A percentile compares a stretch with the other conserved stretches of the same genome.
Conservation (phyloP, 2,329 filamentous ascomycete species). For the Xylariaceae sp. region DNA sequence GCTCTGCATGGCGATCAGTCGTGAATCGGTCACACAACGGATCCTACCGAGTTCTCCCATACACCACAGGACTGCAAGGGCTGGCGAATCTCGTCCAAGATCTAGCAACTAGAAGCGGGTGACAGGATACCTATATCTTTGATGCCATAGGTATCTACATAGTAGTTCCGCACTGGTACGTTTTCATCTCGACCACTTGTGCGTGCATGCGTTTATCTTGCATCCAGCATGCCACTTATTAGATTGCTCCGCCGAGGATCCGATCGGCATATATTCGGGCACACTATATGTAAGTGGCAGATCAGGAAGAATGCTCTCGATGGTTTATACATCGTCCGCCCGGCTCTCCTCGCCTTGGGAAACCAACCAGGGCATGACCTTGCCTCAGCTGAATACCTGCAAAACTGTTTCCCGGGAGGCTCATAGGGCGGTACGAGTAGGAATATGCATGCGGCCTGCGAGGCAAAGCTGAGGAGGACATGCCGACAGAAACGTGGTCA, state of each 20-base stretch:
- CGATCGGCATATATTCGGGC: too few relatives aligned
- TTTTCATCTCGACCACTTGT: background rate
- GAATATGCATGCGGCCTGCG: background rate
- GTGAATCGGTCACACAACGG: background rate
- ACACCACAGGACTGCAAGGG: conserved; percentile 2
- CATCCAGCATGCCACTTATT: conserved; percentile 1
- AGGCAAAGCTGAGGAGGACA: conserved; percentile 5
- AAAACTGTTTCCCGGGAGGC: conserved; percentile 5
- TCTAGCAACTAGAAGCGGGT: background rate
- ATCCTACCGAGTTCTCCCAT: conserved; percentile 3
- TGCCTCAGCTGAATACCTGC: background rate
- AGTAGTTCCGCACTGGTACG: background rate
- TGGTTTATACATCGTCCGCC: background rate
- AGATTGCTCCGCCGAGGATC: too few relatives aligned
- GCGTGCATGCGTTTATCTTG: conserved; percentile 5
- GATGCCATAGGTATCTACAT: background rate
- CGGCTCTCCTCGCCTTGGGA: background rate
- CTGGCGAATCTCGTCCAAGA: conserved; percentile 1
- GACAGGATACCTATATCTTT: conserved; percentile 3
- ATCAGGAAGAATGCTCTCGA: too few relatives aligned
- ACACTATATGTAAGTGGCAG: too few relatives aligned
- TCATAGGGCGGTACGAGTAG: conserved; percentile 8
- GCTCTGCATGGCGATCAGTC: conserved; percentile 10
- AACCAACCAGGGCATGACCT: background rate
- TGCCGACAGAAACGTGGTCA: conserved; percentile 2